These are phyloP conservation scores for Hymenoscyphus infarciens DNA, from an alignment of 2,329 filamentous ascomycete genomes.

Conservation along the genomic window DNA sequence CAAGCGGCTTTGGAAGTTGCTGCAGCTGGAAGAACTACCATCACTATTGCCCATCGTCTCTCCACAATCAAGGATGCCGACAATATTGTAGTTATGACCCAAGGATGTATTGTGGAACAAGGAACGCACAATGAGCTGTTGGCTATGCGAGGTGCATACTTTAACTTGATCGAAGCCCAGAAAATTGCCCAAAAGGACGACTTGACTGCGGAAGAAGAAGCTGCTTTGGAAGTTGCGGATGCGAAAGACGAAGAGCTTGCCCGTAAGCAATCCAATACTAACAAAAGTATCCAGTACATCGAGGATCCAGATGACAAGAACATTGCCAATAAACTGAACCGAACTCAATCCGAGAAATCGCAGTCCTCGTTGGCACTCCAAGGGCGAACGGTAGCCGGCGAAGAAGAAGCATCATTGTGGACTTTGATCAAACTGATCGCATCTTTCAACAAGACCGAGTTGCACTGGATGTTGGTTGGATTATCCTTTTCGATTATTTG, in stretches of 20 bases:
- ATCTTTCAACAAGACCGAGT: conserved; percentile 74
- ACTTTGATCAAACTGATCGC: conserved; percentile 75
- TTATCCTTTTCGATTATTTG: conserved; percentile 72
- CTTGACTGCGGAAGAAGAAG: conserved; percentile 48
- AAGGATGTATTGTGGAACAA: conserved; percentile 86
- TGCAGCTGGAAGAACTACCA: conserved; percentile 82
- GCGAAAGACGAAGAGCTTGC: conserved; percentile 50
- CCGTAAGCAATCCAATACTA: conserved; percentile 42
- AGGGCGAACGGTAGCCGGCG: conserved; percentile 46
- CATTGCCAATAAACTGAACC: conserved; percentile 54
- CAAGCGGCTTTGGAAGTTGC: conserved; percentile 89
- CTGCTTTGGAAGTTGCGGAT: conserved; percentile 47
- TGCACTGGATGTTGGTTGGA: conserved; percentile 67
- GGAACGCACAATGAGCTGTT: conserved; percentile 82
- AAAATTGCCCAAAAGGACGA: conserved; percentile 65
- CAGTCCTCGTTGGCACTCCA: conserved; percentile 69
- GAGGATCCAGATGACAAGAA: conserved; percentile 60
- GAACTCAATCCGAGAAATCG: conserved; percentile 53
- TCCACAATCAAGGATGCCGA: conserved; percentile 93
- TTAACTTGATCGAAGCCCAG: conserved; percentile 82
- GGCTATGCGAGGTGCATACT: conserved; percentile 68
- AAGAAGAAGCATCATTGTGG: conserved; percentile 64
- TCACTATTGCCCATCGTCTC: conserved; percentile 91
- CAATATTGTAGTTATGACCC: conserved; percentile 91
- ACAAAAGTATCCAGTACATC: conserved; percentile 38